Conservation (phyloP, 1,284 basidiomycete genomes). For the Singerocomus inundabilis region DNA sequence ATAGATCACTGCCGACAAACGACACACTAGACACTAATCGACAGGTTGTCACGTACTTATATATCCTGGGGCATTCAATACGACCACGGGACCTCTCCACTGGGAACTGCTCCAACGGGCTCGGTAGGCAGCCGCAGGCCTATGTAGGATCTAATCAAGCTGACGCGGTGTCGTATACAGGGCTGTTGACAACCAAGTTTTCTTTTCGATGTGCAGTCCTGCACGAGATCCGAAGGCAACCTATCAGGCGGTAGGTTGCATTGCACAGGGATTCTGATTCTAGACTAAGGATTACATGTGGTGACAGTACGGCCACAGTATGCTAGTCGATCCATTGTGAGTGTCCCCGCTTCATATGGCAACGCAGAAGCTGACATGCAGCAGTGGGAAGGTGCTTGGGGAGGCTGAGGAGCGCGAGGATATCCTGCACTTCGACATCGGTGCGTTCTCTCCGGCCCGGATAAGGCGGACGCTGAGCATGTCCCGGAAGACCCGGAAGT, state of each 20-base stretch:
- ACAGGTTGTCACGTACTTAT: constrained; percentile 86
- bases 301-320: constrained; percentile 83
- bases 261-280: background rate
- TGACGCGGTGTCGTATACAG: constrained; percentile 40
- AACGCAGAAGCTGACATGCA: constrained; percentile 10
- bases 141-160: background rate
- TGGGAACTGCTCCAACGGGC: constrained; percentile 93
- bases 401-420: constrained; percentile 81
- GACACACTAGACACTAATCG: background rate
- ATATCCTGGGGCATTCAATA: constrained; percentile 89
- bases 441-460: constrained; percentile 44
- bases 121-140: constrained; percentile 51
- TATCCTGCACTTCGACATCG: constrained; percentile 80
- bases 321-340: constrained; percentile 87
- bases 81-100: constrained; percentile 93
- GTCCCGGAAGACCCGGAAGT: constrained; percentile 62
- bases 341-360: constrained; percentile 23
- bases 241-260: constrained; percentile 78
- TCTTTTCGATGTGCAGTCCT: constrained; percentile 93
- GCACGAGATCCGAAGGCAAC: constrained; percentile 80
- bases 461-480: constrained; percentile 1
- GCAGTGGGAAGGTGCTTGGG: constrained; percentile 76
- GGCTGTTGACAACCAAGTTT: constrained; percentile 96
- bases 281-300: constrained; percentile 1
- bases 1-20: background rate